phyloP scores from a whole-genome alignment of 176 grass and related monocot species.

The Oryza australiensis region DNA sequence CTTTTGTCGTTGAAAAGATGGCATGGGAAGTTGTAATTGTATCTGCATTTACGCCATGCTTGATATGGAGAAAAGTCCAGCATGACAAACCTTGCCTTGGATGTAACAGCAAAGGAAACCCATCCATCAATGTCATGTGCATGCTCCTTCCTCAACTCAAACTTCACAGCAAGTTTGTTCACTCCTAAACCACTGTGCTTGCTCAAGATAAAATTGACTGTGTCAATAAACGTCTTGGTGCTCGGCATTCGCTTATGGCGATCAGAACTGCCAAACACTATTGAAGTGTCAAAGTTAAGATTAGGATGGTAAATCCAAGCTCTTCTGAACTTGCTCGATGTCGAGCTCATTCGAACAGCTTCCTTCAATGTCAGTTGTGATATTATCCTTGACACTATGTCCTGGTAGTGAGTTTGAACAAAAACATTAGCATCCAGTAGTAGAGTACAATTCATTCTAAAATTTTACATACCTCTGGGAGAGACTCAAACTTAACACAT shows the following conservation, averaged over 20 bases:
- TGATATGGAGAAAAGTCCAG: conserved; percentile 25
- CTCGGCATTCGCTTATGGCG: neutral
- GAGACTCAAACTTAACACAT: neutral
- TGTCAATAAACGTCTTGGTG: neutral
- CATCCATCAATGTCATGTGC: conserved; percentile 30
- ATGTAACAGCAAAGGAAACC: conserved; percentile 26
- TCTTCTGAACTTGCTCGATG: conserved; percentile 4
- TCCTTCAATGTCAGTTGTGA: conserved; percentile 21
- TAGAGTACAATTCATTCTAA: neutral
- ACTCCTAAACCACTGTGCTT: conserved; percentile 1
- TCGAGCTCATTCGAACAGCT: neutral
- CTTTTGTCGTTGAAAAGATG: conserved; percentile 22
- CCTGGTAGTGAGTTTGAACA: conserved; percentile 15
- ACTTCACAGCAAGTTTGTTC: neutral
- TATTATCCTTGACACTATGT: neutral
- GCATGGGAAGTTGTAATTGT: neutral
- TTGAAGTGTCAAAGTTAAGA: conserved; percentile 11
- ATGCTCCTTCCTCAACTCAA: conserved; percentile 21
- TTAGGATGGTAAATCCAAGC: conserved; percentile 19
- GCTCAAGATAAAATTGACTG: neutral
- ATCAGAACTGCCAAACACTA: neutral
- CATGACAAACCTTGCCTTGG: neutral
- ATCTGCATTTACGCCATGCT: neutral
- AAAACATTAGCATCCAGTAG: conserved; percentile 17
- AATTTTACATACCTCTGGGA: conserved; percentile 24